phyloP scores from a whole-genome alignment of 2,329 filamentous ascomycete genomes.

The Exophiala oligosperma region DNA sequence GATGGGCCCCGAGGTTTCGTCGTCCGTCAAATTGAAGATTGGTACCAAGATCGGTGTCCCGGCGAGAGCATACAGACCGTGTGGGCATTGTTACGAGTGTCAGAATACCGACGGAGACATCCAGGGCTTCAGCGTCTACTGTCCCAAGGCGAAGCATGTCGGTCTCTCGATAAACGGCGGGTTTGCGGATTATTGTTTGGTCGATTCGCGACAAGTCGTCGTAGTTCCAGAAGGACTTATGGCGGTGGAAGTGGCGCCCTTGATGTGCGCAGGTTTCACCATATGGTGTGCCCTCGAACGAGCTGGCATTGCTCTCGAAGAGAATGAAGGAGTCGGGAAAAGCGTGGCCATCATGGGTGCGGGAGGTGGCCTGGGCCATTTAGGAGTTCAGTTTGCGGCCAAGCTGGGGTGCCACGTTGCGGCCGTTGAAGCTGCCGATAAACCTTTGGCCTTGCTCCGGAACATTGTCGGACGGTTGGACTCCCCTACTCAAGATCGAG shows the following conservation, averaged over 20 bases:
- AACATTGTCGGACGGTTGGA: slow-evolving; percentile 54
- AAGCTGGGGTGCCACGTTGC: slow-evolving; percentile 68
- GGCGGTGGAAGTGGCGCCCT: slow-evolving; percentile 13
- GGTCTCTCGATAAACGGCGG: slow-evolving; percentile 20
- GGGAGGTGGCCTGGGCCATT: slow-evolving; percentile 72
- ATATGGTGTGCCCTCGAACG: slow-evolving; percentile 18
- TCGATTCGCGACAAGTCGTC: slow-evolving; percentile 28
- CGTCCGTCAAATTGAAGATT: not conserved
- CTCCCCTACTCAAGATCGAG: slow-evolving; percentile 10
- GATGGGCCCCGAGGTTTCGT: not conserved
- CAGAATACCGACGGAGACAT: not conserved
- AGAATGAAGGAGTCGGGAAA: slow-evolving; percentile 25
- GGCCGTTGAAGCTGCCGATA: slow-evolving; percentile 60
- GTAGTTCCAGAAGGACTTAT: too few species aligned
- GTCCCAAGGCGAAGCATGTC: not conserved
- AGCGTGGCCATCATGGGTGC: slow-evolving; percentile 67
- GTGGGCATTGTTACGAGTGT: not conserved
- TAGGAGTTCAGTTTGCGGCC: slow-evolving; percentile 72
- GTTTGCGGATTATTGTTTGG: slow-evolving; percentile 30
- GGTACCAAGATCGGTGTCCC: not conserved
- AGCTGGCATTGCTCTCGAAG: slow-evolving; percentile 1
- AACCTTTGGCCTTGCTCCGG: slow-evolving; percentile 66
- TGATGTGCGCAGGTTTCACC: slow-evolving; percentile 26
- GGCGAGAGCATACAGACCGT: not conserved
- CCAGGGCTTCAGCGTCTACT: too few species aligned